phyloP scores from a whole-genome alignment of 2,329 filamentous ascomycete genomes.

The Clarireedia hainanense region DNA sequence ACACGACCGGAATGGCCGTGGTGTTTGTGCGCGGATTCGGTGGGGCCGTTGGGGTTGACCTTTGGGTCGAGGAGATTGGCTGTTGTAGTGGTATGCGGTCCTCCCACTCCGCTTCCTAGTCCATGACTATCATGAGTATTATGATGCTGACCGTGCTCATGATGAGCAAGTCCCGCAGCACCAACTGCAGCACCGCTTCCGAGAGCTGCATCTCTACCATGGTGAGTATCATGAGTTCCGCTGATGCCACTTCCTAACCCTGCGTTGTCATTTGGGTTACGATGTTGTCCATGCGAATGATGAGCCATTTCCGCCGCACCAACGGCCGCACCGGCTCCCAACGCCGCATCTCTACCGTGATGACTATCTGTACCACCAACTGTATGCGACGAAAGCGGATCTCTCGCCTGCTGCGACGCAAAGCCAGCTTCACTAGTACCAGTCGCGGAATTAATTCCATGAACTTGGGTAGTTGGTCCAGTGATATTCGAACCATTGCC shows the following conservation, averaged over 20 bases:
- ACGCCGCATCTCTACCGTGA: neutral
- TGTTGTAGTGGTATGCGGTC: constrained; percentile 21
- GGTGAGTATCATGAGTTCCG: neutral
- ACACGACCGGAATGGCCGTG: constrained; percentile 1
- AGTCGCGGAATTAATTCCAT: constrained; percentile 1
- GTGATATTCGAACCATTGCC: neutral
- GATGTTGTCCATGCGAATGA: neutral
- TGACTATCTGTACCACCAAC: neutral
- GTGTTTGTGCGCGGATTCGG: constrained; percentile 15
- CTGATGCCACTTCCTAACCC: neutral
- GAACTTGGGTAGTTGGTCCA: neutral
- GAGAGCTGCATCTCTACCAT: constrained; percentile 1
- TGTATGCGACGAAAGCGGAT: neutral
- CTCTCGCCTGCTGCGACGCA: neutral
- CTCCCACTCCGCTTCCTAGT: neutral
- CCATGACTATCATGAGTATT: constrained; percentile 10
- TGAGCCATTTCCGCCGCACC: neutral
- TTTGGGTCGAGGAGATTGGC: constrained; percentile 26
- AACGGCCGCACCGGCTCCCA: neutral
- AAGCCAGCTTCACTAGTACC: neutral
- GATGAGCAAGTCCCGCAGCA: neutral
- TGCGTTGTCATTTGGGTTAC: neutral
- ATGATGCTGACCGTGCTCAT: neutral
- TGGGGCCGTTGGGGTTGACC: constrained; percentile 3
- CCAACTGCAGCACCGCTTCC: constrained; percentile 2